Percentiles rank a stretch among this genome's conserved stretches.
phyloP scores from a whole-genome alignment of 208 protist genomes.

The Acanthamoeba sp. region DNA sequence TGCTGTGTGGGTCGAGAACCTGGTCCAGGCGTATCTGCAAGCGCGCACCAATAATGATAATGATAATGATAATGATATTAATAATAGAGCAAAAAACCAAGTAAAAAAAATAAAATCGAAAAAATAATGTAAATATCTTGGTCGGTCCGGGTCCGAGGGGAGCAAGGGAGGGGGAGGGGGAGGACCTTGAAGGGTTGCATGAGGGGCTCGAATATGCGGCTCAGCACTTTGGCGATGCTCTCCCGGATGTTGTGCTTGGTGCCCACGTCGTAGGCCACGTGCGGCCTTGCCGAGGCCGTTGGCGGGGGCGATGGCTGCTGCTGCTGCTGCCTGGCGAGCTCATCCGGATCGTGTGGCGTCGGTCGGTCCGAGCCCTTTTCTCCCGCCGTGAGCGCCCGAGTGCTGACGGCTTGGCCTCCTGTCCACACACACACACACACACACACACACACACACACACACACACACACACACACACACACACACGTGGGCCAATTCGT shows the following conservation, averaged over 20 bases:
- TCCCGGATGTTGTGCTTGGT: slow-evolving; percentile 20
- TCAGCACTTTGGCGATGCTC: slow-evolving; percentile 67
- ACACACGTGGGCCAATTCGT: too few relatives aligned
- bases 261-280: neutral
- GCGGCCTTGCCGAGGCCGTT: too few relatives aligned
- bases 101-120: too few relatives aligned
- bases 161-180: neutral
- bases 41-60: neutral
- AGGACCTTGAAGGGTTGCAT: slow-evolving; percentile 73
- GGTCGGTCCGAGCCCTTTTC: neutral
- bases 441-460: too few relatives aligned
- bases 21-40: slow-evolving; percentile 74
- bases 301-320: too few relatives aligned
- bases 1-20: slow-evolving; percentile 68
- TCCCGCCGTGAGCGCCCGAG: neutral
- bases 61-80: neutral
- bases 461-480: too few relatives aligned
- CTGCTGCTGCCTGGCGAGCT: neutral
- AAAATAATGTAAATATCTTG: too few relatives aligned
- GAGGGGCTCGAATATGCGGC: slow-evolving; percentile 77
- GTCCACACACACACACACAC: too few relatives aligned
- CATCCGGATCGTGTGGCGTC: neutral
- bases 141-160: too few relatives aligned
- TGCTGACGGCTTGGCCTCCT: neutral
- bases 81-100: too few relatives aligned